Percentiles rank a stretch among this genome's conserved stretches.
These are phyloP conservation scores for Anacardium occidentale DNA, from an alignment of 345 rosid species.

Conservation along the genomic window DNA sequence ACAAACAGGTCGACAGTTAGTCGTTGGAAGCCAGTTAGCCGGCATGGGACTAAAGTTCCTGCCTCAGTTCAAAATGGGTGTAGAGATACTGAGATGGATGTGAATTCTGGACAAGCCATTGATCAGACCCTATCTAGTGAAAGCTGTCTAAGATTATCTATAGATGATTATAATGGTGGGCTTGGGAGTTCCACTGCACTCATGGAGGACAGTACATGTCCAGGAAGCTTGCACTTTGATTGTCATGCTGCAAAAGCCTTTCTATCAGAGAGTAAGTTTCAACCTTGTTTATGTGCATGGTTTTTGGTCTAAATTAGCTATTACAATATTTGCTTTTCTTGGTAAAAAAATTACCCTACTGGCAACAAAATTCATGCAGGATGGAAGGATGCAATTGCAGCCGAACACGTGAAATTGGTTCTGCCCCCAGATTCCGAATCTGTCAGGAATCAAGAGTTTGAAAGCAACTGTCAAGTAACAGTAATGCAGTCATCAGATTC, in stretches of 20 bases:
- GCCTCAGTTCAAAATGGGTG: conserved; percentile 18
- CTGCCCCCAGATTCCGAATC: conserved; percentile 45
- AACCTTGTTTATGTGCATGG: neutral
- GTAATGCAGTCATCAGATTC: conserved; percentile 30
- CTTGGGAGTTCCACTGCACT: conserved; percentile 15
- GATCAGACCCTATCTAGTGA: conserved; percentile 19
- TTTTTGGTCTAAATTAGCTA: neutral
- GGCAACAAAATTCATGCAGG: conserved; percentile 40
- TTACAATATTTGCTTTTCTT: neutral
- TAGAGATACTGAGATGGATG: conserved; percentile 29
- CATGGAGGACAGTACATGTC: conserved; percentile 13
- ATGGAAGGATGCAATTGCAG: conserved; percentile 79
- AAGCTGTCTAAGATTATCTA: conserved; percentile 20
- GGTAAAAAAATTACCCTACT: neutral
- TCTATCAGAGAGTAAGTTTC: conserved; percentile 71
- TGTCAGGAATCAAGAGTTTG: conserved; percentile 21
- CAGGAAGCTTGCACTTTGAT: conserved; percentile 45
- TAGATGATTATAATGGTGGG: conserved; percentile 17
- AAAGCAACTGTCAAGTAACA: conserved; percentile 18
- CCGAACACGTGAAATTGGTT: conserved; percentile 65
- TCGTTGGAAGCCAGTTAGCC: conserved; percentile 50
- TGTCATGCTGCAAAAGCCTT: conserved; percentile 63
- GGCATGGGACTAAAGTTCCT: conserved; percentile 28
- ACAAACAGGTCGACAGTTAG: conserved; percentile 32
- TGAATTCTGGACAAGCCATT: conserved; percentile 15